Evolutionary conservation across 2,329 filamentous ascomycete species (phyloP).

Genomic region (Gnomoniopsis smithogilvyi): DNA sequence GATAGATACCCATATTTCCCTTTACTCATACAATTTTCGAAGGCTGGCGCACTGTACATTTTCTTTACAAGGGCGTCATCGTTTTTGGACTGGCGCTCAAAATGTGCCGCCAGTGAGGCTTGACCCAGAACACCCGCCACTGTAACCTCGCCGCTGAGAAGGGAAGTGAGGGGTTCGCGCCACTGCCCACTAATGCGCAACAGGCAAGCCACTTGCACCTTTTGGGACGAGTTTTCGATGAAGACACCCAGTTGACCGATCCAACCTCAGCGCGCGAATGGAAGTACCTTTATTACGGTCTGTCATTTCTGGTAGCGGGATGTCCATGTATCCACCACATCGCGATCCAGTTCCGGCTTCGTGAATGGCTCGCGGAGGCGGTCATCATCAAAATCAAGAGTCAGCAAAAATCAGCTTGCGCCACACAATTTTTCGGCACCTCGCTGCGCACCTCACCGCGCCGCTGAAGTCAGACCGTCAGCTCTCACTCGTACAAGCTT

Average conservation of each 20-base stretch:
- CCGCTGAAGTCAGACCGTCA: slow-evolving; percentile 4
- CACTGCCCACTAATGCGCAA: slow-evolving; percentile 1
- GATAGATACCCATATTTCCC: too few species aligned
- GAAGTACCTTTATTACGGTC: too few species aligned
- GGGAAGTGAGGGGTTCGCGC: slow-evolving; percentile 7
- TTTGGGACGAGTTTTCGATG: background rate
- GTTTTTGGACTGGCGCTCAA: background rate
- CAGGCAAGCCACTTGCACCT: slow-evolving; percentile 1
- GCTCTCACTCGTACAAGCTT: background rate
- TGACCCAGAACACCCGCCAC: background rate
- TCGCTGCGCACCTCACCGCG: background rate
- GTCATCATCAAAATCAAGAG: background rate
- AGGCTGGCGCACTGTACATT: too few species aligned
- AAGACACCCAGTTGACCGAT: too few species aligned
- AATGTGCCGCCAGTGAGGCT: background rate
- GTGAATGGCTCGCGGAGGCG: background rate
- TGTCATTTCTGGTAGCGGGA: too few species aligned
- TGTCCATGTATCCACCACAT: too few species aligned
- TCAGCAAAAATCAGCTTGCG: background rate
- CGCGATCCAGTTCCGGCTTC: too few species aligned
- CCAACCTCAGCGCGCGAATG: too few species aligned
- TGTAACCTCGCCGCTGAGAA: background rate
- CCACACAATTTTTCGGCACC: background rate
- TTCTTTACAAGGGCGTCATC: background rate
- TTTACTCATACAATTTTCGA: too few species aligned